Percentiles rank a stretch among this genome's conserved stretches.
Evolutionary conservation across 2,329 filamentous ascomycete species (phyloP).

Genomic region (Colletotrichum acutatum): DNA sequence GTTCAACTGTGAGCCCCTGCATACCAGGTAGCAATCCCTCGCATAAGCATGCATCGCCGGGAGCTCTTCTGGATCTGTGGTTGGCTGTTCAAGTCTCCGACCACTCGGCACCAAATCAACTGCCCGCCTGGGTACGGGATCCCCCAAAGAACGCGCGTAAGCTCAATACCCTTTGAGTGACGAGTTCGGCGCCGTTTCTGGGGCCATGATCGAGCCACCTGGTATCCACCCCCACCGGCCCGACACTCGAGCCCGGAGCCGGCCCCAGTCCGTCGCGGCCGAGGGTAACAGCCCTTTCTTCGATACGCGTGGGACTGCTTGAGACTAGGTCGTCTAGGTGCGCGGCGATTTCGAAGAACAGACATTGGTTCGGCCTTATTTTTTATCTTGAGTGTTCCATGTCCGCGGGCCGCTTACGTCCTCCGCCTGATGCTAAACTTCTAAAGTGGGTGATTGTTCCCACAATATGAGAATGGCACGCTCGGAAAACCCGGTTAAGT

Average conservation of each 20-base stretch:
- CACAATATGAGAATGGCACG: not conserved
- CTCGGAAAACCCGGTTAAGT: not conserved
- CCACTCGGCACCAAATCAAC: not conserved
- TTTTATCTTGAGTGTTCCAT: not conserved
- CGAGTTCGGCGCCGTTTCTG: constrained; percentile 28
- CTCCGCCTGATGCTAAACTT: not conserved
- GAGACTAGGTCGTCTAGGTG: not conserved
- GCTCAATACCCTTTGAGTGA: not conserved
- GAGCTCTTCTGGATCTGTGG: not conserved
- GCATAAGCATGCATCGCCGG: no score
- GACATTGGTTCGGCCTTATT: not conserved
- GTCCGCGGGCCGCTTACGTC: not conserved
- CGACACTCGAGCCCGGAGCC: constrained; percentile 8
- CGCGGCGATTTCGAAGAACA: not conserved
- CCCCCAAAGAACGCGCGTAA: constrained; percentile 8
- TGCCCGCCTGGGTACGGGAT: not conserved
- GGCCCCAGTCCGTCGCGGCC: constrained; percentile 1
- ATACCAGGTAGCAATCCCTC: not conserved
- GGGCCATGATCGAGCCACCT: constrained; percentile 25
- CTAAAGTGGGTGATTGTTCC: not conserved
- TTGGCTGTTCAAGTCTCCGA: not conserved
- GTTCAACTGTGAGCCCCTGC: not conserved
- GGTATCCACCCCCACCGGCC: constrained; percentile 23
- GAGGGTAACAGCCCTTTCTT: not conserved
- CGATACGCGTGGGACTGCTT: not conserved